These are phyloP conservation scores for Carex parvula DNA, from an alignment of 176 grass and related monocot species.

Conservation along the genomic window DNA sequence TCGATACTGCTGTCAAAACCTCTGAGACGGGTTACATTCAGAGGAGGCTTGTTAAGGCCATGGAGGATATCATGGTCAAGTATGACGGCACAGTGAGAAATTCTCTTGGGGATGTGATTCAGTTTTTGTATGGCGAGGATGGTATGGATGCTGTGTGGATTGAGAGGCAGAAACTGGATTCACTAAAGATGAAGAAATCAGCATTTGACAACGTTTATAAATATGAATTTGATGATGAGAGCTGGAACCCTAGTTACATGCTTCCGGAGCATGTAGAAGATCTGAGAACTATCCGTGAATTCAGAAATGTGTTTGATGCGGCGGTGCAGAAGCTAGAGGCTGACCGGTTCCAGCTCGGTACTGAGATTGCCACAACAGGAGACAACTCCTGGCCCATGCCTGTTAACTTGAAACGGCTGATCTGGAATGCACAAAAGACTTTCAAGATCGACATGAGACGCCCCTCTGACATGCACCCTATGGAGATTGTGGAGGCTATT, in stretches of 20 bases:
- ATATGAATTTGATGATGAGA: constrained; percentile 87
- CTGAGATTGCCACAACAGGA: constrained; percentile 86
- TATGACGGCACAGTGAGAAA: constrained; percentile 97
- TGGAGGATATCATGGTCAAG: constrained; percentile 99
- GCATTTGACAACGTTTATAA: constrained; percentile 71
- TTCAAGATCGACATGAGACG: constrained; percentile 94
- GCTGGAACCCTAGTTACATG: constrained; percentile 96
- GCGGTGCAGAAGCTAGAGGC: constrained; percentile 94
- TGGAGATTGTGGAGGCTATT: constrained; percentile 98
- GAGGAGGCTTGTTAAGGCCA: constrained; percentile 89
- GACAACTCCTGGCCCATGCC: constrained; percentile 82
- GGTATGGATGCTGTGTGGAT: constrained; percentile 99
- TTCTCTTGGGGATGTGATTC: constrained; percentile 93
- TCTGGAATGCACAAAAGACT: constrained; percentile 98
- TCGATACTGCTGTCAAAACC: constrained; percentile 91
- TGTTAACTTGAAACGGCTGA: constrained; percentile 90
- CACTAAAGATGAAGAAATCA: constrained; percentile 81
- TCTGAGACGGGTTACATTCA: constrained; percentile 97
- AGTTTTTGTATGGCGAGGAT: constrained; percentile 98
- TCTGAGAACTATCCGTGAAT: constrained; percentile 87
- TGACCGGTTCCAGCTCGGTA: constrained; percentile 81
- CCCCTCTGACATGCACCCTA: constrained; percentile 96
- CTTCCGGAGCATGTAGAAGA: constrained; percentile 91
- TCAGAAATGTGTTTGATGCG: constrained; percentile 96
- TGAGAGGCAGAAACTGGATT: constrained; percentile 84